These are phyloP conservation scores for Mycena polygramma DNA, from an alignment of 768 basidiomycete species.

Conservation along the genomic window DNA sequence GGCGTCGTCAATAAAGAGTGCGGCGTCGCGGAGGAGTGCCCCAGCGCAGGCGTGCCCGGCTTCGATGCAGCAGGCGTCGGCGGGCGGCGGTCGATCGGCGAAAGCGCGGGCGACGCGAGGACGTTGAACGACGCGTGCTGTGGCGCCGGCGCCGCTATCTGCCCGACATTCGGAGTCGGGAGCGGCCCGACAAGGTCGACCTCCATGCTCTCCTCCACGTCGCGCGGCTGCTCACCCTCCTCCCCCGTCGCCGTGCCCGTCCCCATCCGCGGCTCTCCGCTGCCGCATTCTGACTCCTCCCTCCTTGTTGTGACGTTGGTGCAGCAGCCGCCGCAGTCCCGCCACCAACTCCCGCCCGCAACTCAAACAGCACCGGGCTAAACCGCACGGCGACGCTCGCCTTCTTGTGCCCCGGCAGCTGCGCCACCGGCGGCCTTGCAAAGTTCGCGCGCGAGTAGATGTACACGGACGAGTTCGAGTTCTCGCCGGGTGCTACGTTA, in stretches of 20 bases:
- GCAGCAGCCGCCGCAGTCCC: slow-evolving; percentile 47
- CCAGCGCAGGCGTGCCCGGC: slow-evolving; percentile 59
- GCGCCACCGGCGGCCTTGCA: slow-evolving; percentile 91
- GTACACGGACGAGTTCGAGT: slow-evolving; percentile 76
- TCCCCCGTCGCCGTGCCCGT: slow-evolving; percentile 61
- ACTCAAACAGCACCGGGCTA: slow-evolving; percentile 92
- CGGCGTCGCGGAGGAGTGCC: not conserved
- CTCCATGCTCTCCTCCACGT: slow-evolving; percentile 67
- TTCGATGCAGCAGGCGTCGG: slow-evolving; percentile 74
- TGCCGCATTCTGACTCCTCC: slow-evolving; percentile 37
- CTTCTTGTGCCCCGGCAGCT: slow-evolving; percentile 96
- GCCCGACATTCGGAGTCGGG: slow-evolving; percentile 48
- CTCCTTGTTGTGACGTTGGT: not conserved
- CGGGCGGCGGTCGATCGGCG: slow-evolving; percentile 67
- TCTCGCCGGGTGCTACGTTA: not conserved
- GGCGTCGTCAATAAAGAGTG: not conserved
- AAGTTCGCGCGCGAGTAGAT: slow-evolving; percentile 98
- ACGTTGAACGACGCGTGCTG: slow-evolving; percentile 47
- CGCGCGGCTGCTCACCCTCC: slow-evolving; percentile 57
- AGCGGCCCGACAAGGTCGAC: slow-evolving; percentile 69
- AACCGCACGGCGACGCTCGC: slow-evolving; percentile 95
- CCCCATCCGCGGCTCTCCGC: slow-evolving; percentile 38
- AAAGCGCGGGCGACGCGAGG: slow-evolving; percentile 67
- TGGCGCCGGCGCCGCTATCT: slow-evolving; percentile 66
- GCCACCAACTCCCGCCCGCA: slow-evolving; percentile 70